Evolutionary conservation across 768 basidiomycete genomes (phyloP), one percentile per base, ranked within the genome.

Genomic region (Psilocybe cyanescens): DNA sequence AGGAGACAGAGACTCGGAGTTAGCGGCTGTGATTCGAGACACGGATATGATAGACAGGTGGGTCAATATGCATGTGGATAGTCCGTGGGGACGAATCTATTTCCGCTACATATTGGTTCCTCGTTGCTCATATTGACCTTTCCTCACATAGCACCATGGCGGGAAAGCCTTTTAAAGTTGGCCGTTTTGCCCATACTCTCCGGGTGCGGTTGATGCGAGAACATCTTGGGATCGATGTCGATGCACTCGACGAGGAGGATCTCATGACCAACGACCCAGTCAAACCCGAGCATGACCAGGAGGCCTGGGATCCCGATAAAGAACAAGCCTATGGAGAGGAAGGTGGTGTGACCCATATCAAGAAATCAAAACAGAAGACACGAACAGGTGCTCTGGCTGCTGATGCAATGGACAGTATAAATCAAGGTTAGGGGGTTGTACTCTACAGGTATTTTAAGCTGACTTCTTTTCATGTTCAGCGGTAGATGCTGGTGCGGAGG

Each of bases 21-120:
- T 99, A 35, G 94, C 95, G 3, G 88, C 92, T 39, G 87, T 99
- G 48, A 92, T 99, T 55, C 83, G 95, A 63, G 97, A 99, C 69
- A 99, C 97, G 3, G 97, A 99, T 69, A 91, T 99, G 92, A 91
- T 99, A 55, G 89, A 97, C 61, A 85, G 94, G 93, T 91, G 64
- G 54, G 84, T 76, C 28, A 24, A 17, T 52, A 24, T 59, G 11
- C 33, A 6, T 11, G 24, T 29, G 9, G 44, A 19, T 29, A 46
- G 45, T 30, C 19, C 29, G 24, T 9, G 31, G n/a, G 9, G 11
- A 28, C 41, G 11, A 37, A 35, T 51, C 37, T 35, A 51, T 53
- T 58, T 48, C 45, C 47, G 33, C 49, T 17, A 24, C 24, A 24
- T 24, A 31, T 33, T 3, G 5, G 8, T 31, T 53, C 30, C 51